Percentiles rank a stretch among this genome's conserved stretches.
Conservation (phyloP, 192 early-diverging fungal species). For the Paraglomus brasilianum region DNA sequence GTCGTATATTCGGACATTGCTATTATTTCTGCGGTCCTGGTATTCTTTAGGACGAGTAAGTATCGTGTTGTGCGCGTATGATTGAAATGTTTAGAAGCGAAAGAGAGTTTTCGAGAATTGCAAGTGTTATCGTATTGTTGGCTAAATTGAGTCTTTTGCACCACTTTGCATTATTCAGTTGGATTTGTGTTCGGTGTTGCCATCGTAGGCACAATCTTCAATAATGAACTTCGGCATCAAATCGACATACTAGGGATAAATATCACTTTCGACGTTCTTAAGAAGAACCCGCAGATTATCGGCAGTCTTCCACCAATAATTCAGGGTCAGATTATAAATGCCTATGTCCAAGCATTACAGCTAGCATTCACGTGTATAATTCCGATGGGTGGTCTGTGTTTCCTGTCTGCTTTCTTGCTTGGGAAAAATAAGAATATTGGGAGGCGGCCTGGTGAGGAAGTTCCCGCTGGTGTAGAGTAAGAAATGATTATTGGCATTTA, state of each 20-base stretch:
- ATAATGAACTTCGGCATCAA: constrained; percentile 40
- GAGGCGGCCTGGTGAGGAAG: background rate
- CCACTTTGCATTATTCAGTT: background rate
- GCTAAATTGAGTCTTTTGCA: no score
- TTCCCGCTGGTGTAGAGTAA: background rate
- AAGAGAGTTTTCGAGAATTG: constrained; percentile 29
- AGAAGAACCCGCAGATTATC: constrained; percentile 31
- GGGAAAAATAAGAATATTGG: background rate
- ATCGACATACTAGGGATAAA: constrained; percentile 17
- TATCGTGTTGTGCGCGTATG: constrained; percentile 44
- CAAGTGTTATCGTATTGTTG: no score
- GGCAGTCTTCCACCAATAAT: constrained; percentile 35
- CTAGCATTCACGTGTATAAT: constrained; percentile 52
- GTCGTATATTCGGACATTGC: constrained; percentile 63
- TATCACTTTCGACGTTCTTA: constrained; percentile 13
- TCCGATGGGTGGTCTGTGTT: constrained; percentile 47
- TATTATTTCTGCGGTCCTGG: constrained; percentile 55
- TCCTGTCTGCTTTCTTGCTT: constrained; percentile 28
- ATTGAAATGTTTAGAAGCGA: constrained; percentile 53
- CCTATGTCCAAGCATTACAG: constrained; percentile 48
- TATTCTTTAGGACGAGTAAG: constrained; percentile 60
- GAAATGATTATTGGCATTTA: no score
- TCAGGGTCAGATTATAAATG: constrained; percentile 38
- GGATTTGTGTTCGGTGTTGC: constrained; percentile 39
- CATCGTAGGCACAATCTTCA: constrained; percentile 40